Base-by-base conservation (phyloP, 495 filamentous ascomycete species). In the Trichoderma erinaceum region DNA sequence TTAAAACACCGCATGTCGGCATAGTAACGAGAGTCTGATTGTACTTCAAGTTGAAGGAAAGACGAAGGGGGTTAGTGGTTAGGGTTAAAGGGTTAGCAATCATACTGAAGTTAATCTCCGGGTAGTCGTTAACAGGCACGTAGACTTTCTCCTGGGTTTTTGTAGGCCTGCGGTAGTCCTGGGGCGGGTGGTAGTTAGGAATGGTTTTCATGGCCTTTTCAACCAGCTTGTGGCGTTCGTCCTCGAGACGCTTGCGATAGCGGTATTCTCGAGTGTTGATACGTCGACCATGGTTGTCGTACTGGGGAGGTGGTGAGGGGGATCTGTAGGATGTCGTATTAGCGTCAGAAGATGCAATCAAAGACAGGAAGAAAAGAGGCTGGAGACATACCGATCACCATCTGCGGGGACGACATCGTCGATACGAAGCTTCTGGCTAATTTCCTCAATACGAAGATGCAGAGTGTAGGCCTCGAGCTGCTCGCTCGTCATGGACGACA, bases 51-150 rank as follows among this genome's bases (percentile, higher is more conserved):
- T 21, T 64, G 50, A 58, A 52, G 48, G 46, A 35, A 67, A 58
- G 66, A 41, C 38, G 41, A 27, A 13, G 52, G 46, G 69, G 41
- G 66, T 79, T 80, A 81, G 80, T 65, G 58, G 61, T 84, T 86
- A 87, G 81, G 79, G 88, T 91, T 89, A 91, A 89, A 92, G 91
- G 93, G 92, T 96, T 96, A 96, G 92, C 89, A 90, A 93, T 94
- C 93, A 91, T 97, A 99, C 95, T 98, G 92, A 98, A 99, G 91
- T 99, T 99, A 91, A 99, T 97, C 81, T 98, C 96, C 85, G 96
- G 96, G 82, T 99, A 99, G 81, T 99, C 96, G 88, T 98, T 98
- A 83, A 99, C 95, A 75, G 95, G 95, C 76, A 99, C 95, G 78
- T 99, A 99, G 88, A 99, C 94, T 86, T 98, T 99, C 87, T 99